These are phyloP conservation scores for Ophiostoma ulmi DNA, from an alignment of 2,329 filamentous ascomycete genomes.

Conservation along the genomic window DNA sequence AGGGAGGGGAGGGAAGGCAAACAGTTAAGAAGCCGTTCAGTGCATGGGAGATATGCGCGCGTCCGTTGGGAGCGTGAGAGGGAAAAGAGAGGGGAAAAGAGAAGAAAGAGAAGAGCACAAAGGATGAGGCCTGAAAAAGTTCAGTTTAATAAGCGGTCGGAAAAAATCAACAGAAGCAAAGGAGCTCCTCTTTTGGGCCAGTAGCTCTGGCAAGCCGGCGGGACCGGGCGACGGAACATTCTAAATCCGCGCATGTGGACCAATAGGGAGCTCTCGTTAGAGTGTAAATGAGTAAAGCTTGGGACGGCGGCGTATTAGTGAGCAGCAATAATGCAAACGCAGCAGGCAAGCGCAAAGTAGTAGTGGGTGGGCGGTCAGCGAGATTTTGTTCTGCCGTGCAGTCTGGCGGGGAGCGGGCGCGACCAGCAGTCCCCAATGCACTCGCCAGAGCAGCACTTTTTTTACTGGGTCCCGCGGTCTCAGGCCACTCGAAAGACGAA, in stretches of 20 bases:
- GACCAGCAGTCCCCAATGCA: not conserved
- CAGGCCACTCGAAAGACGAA: slow-evolving; percentile 22
- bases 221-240: slow-evolving; percentile 23
- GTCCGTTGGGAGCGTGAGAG: slow-evolving; percentile 12
- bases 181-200: slow-evolving; percentile 11
- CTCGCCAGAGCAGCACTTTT: slow-evolving; percentile 18
- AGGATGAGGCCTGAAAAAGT: slow-evolving; percentile 15
- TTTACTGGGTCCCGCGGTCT: slow-evolving; percentile 20
- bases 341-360: not conserved
- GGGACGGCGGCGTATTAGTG: not conserved
- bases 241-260: slow-evolving; percentile 19
- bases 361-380: slow-evolving; percentile 18
- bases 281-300: slow-evolving; percentile 21
- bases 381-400: slow-evolving; percentile 19
- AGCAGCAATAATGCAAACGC: slow-evolving; percentile 3
- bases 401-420: slow-evolving; percentile 19
- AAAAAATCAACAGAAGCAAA: slow-evolving; percentile 27
- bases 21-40: not conserved
- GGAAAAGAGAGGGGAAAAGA: not conserved
- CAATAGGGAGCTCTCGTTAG: slow-evolving; percentile 21
- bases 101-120: not conserved
- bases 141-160: slow-evolving; percentile 9
- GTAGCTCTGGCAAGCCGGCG: slow-evolving; percentile 10
- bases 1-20: slow-evolving; percentile 7
- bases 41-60: slow-evolving; percentile 19